phyloP scores from a whole-genome alignment of 768 basidiomycete species.

The Mycena indigotica region DNA sequence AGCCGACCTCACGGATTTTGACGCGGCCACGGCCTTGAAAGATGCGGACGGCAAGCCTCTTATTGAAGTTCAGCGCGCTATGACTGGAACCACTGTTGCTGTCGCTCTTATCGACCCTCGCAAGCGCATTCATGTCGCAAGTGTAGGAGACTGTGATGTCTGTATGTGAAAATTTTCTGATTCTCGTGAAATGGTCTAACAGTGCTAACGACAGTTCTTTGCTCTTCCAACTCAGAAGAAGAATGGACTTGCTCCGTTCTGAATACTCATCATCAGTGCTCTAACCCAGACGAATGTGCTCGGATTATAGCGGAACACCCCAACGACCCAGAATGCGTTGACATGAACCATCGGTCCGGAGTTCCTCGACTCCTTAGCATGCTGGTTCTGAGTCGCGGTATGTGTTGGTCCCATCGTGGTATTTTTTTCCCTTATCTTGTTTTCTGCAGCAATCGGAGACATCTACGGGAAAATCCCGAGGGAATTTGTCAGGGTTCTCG shows the following conservation, averaged over 20 bases:
- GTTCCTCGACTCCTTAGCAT: too few species aligned
- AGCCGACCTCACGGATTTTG: not conserved
- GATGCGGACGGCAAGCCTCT: not conserved
- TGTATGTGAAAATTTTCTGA: not conserved
- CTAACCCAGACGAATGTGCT: conserved; percentile 8
- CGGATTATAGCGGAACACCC: conserved; percentile 19
- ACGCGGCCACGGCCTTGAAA: not conserved
- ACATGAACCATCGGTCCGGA: conserved; percentile 2
- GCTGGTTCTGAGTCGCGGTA: conserved; percentile 14
- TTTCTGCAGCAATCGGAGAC: conserved; percentile 18
- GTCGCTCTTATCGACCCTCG: conserved; percentile 21
- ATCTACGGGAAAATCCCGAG: conserved; percentile 20
- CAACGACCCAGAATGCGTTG: conserved; percentile 15
- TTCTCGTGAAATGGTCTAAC: not conserved
- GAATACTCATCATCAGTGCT: conserved; percentile 14
- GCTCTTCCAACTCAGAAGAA: not conserved
- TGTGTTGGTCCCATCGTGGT: too few species aligned
- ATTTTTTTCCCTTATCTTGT: not conserved
- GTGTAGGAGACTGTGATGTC: conserved; percentile 21
- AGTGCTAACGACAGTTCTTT: not conserved
- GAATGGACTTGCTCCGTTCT: not conserved
- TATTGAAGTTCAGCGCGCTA: conserved; percentile 11
- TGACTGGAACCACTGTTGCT: conserved; percentile 16
- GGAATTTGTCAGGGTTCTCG: conserved; percentile 10
- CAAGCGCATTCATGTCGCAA: conserved; percentile 15